Conservation (phyloP, 176 grass and related monocot species). For the Tuctoria greenei region DNA sequence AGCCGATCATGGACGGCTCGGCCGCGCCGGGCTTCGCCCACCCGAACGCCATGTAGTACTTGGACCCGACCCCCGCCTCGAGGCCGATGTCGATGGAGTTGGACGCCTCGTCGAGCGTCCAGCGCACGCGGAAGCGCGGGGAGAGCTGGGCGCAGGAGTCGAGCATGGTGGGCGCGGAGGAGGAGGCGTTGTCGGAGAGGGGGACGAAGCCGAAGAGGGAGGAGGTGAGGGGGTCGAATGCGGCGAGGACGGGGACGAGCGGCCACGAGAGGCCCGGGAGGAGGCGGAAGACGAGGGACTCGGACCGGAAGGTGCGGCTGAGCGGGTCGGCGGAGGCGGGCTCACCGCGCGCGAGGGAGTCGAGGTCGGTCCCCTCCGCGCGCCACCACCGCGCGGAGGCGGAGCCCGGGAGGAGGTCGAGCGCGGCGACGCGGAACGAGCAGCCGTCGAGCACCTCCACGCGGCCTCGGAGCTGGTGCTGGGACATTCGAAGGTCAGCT, state of each 20-base stretch:
- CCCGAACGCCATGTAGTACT: conserved; percentile 95
- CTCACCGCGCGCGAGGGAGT: conserved; percentile 47
- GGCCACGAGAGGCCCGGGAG: conserved; percentile 63
- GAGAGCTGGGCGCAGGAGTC: conserved; percentile 65
- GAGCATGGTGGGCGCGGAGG: conserved; percentile 66
- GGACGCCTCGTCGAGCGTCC: conserved; percentile 61
- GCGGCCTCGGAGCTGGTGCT: conserved; percentile 90
- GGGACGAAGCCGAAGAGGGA: conserved; percentile 80
- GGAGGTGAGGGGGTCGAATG: conserved; percentile 84
- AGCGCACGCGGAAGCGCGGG: conserved; percentile 61
- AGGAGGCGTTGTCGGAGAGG: conserved; percentile 25
- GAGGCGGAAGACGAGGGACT: conserved; percentile 59
- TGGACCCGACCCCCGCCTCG: conserved; percentile 68
- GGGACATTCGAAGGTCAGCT: conserved; percentile 73
- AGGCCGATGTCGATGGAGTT: conserved; percentile 77
- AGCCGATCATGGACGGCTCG: conserved; percentile 58
- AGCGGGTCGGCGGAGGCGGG: conserved; percentile 46
- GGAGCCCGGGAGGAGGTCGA: conserved; percentile 93
- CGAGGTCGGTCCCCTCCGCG: conserved; percentile 53
- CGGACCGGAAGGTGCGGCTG: conserved; percentile 58
- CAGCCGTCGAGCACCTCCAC: conserved; percentile 75
- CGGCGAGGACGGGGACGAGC: conserved; percentile 62
- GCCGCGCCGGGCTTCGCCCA: conserved; percentile 53
- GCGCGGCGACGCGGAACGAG: conserved; percentile 66
- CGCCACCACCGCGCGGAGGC: conserved; percentile 67